A percentile compares a stretch with the other conserved stretches of the same genome.
Conservation (phyloP, 106 monocot species). For the Vanilla planifolia region DNA sequence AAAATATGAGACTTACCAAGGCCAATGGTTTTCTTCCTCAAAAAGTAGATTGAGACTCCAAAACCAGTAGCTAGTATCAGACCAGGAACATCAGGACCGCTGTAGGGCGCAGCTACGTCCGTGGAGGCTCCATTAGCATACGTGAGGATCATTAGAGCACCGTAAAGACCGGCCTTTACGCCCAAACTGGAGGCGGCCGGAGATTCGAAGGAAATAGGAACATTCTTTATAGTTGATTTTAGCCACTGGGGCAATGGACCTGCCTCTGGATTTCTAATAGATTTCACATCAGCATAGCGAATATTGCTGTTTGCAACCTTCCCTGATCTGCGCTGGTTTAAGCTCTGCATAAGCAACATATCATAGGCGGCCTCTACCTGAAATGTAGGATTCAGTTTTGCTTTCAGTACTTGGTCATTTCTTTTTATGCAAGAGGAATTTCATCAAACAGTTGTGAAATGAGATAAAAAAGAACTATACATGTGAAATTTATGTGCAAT, state of each 20-base stretch:
- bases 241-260: slow-evolving; percentile 65
- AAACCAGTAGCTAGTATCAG: slow-evolving; percentile 74
- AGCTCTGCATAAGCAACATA: slow-evolving; percentile 92
- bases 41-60: slow-evolving; percentile 90
- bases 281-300: slow-evolving; percentile 96
- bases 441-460: too few species aligned
- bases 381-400: slow-evolving; percentile 17
- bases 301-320: slow-evolving; percentile 74
- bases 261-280: slow-evolving; percentile 38
- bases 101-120: slow-evolving; percentile 40
- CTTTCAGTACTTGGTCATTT: too few species aligned
- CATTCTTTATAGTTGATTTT: slow-evolving; percentile 44
- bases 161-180: slow-evolving; percentile 78
- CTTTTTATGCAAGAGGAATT: too few species aligned
- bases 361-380: slow-evolving; percentile 98
- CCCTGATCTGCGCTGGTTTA: slow-evolving; percentile 73
- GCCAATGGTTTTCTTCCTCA: slow-evolving; percentile 71
- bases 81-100: slow-evolving; percentile 87
- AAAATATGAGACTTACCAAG: slow-evolving; percentile 37
- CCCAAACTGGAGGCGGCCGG: slow-evolving; percentile 64
- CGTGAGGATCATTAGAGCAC: slow-evolving; percentile 83
- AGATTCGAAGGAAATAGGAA: slow-evolving; percentile 71
- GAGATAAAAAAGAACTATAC: too few species aligned
- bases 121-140: slow-evolving; percentile 67
- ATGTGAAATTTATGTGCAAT: too few species aligned